A percentile compares a stretch with the other conserved stretches of the same genome.
Conservation (phyloP, 2,329 filamentous ascomycete genomes). For the Xylaria sp. region DNA sequence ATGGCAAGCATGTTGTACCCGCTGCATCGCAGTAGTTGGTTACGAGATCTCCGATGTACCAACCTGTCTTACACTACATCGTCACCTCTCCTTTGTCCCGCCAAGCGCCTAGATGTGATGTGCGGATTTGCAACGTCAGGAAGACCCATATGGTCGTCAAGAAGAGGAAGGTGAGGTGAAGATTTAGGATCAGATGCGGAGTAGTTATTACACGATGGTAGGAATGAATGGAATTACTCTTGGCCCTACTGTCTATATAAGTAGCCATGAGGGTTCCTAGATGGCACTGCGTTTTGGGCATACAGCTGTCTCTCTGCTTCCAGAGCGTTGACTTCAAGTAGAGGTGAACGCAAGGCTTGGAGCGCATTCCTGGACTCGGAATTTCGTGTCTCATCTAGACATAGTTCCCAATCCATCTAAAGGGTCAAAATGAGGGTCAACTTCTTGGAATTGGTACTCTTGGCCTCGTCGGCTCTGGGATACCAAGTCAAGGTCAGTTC, state of each 20-base stretch:
- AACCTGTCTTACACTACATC: constrained; percentile 13
- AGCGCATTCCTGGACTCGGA: neutral
- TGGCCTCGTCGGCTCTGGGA: constrained; percentile 26
- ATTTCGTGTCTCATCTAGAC: constrained; percentile 3
- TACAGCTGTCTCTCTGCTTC: constrained; percentile 16
- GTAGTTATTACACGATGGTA: constrained; percentile 9
- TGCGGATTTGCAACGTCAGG: neutral
- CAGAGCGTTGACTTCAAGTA: neutral
- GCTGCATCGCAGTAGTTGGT: constrained; percentile 10
- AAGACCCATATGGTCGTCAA: constrained; percentile 28
- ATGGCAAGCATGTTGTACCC: constrained; percentile 14
- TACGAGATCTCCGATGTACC: constrained; percentile 3
- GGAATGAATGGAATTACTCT: constrained; percentile 1
- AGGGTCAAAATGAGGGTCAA: constrained; percentile 24
- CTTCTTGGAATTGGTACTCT: constrained; percentile 18
- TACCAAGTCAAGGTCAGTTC: constrained; percentile 36
- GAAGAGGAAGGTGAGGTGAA: constrained; percentile 35
- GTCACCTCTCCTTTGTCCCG: constrained; percentile 9
- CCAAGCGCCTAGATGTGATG: constrained; percentile 27
- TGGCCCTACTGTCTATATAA: constrained; percentile 21
- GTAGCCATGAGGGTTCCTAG: neutral
- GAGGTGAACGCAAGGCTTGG: constrained; percentile 7
- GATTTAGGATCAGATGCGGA: constrained; percentile 23
- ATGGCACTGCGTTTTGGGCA: neutral
- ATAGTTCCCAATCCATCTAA: neutral